Percentiles rank a stretch among this genome's conserved stretches.
phyloP scores from a whole-genome alignment of 768 basidiomycete genomes.

The Panellus pusillus region DNA sequence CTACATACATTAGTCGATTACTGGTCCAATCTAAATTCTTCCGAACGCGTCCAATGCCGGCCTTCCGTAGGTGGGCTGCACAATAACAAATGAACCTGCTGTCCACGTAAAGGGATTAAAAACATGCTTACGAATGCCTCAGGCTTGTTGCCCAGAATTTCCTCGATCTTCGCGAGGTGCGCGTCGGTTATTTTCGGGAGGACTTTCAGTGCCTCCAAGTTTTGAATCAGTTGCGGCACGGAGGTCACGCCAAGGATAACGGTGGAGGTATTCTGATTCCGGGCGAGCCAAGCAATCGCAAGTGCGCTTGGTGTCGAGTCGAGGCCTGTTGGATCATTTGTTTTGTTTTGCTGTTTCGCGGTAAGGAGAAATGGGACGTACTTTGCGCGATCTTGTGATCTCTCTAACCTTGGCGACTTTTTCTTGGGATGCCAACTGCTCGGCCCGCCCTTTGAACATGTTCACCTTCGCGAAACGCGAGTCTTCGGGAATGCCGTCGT shows the following conservation, averaged over 20 bases:
- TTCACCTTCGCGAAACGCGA: conserved; percentile 66
- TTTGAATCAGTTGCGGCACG: conserved; percentile 63
- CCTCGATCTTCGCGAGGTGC: conserved; percentile 65
- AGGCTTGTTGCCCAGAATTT: conserved; percentile 52
- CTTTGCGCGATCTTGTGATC: conserved; percentile 68
- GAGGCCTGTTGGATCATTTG: conserved; percentile 40
- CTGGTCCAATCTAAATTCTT: too few relatives aligned
- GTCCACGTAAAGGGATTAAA: too few relatives aligned
- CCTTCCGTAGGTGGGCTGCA: too few relatives aligned
- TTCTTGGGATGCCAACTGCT: conserved; percentile 26
- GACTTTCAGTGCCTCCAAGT: conserved; percentile 69
- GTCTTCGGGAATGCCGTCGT: conserved; percentile 40
- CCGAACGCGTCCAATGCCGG: too few relatives aligned
- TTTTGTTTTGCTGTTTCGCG: too few relatives aligned
- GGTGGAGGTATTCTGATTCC: conserved; percentile 63
- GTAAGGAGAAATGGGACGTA: conserved; percentile 24
- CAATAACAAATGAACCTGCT: too few relatives aligned
- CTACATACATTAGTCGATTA: too few relatives aligned
- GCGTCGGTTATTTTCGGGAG: conserved; percentile 70
- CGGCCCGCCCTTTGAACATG: conserved; percentile 52
- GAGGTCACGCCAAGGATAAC: conserved; percentile 68
- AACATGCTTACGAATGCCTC: too few relatives aligned
- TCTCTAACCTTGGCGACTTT: conserved; percentile 71
- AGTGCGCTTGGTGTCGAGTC: conserved; percentile 61
- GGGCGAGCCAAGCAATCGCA: conserved; percentile 74